Percentiles rank a stretch among this genome's conserved stretches.
These are phyloP conservation scores for Rhododendron williamsianum DNA, from an alignment of 148 eudicot genomes.

Conservation along the genomic window DNA sequence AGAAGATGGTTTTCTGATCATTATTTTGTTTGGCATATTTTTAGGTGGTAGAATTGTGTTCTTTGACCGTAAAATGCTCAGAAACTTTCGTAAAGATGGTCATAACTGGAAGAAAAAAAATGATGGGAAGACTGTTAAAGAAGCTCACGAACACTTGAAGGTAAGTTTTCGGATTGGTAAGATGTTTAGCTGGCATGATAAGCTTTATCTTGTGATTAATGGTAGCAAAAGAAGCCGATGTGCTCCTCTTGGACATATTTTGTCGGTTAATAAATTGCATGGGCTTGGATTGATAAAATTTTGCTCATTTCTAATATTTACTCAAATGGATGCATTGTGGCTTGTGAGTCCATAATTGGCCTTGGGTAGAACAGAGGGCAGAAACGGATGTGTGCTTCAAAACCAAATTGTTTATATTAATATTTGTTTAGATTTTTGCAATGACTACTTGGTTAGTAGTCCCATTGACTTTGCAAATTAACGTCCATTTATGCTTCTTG, in stretches of 20 bases:
- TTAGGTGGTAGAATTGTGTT: slow-evolving; percentile 81
- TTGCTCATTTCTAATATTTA: background rate
- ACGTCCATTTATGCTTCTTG: background rate
- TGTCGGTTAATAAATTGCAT: background rate
- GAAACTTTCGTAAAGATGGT: slow-evolving; percentile 94
- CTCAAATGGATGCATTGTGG: background rate
- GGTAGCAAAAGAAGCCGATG: slow-evolving; percentile 6
- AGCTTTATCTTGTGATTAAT: slow-evolving; percentile 7
- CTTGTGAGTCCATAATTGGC: background rate
- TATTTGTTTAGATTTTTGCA: background rate
- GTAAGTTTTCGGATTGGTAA: slow-evolving; percentile 31
- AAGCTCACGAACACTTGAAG: slow-evolving; percentile 96
- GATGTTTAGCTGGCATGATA: background rate
- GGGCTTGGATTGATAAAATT: background rate
- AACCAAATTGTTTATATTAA: background rate
- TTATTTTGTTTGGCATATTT: slow-evolving; percentile 11
- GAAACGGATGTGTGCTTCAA: background rate
- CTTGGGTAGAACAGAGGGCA: background rate
- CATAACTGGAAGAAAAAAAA: slow-evolving; percentile 97
- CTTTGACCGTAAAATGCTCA: slow-evolving; percentile 90
- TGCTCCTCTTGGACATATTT: background rate
- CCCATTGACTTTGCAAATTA: background rate
- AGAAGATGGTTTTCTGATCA: background rate
- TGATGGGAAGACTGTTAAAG: slow-evolving; percentile 97
- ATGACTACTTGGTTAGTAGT: background rate